Conservation (phyloP, 2,329 filamentous ascomycete genomes). For the Cercospora zeina region DNA sequence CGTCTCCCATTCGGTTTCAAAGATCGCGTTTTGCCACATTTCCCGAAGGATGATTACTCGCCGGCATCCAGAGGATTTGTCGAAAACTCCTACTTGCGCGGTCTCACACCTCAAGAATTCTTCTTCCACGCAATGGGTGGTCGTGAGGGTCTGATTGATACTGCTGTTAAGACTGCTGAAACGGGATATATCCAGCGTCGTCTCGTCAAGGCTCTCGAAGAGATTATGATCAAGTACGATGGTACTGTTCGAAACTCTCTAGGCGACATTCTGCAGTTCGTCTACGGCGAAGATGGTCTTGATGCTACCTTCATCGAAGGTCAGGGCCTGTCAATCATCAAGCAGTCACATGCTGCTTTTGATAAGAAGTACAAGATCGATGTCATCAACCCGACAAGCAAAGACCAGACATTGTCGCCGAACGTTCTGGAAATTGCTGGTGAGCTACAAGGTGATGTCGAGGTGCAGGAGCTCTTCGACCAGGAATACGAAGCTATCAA, state of each 20-base stretch:
- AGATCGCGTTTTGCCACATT: conserved; percentile 93
- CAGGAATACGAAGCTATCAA: conserved; percentile 79
- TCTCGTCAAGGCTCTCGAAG: conserved; percentile 95
- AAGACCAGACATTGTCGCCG: conserved; percentile 57
- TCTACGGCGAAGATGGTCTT: conserved; percentile 95
- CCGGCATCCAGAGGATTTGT: conserved; percentile 96
- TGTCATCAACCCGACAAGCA: conserved; percentile 67
- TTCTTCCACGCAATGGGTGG: conserved; percentile 99
- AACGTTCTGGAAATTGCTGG: conserved; percentile 82
- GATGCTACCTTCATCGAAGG: conserved; percentile 93
- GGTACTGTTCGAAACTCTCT: conserved; percentile 96
- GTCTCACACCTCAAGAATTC: conserved; percentile 91
- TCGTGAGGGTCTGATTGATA: conserved; percentile 99
- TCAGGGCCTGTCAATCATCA: conserved; percentile 84
- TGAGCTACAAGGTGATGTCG: conserved; percentile 83
- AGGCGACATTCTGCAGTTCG: conserved; percentile 93
- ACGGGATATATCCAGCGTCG: conserved; percentile 99
- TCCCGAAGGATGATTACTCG: conserved; percentile 99
- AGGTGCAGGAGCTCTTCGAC: conserved; percentile 82
- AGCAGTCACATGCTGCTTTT: conserved; percentile 74
- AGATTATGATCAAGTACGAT: conserved; percentile 96
- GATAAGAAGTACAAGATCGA: conserved; percentile 81
- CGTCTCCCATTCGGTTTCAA: conserved; percentile 99
- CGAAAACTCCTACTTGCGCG: conserved; percentile 96
- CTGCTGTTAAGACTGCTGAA: conserved; percentile 97